Percentiles rank a stretch among this genome's conserved stretches.
These are phyloP conservation scores for Dendrobium chrysotoxum DNA, from an alignment of 106 monocot species.

Conservation along the genomic window DNA sequence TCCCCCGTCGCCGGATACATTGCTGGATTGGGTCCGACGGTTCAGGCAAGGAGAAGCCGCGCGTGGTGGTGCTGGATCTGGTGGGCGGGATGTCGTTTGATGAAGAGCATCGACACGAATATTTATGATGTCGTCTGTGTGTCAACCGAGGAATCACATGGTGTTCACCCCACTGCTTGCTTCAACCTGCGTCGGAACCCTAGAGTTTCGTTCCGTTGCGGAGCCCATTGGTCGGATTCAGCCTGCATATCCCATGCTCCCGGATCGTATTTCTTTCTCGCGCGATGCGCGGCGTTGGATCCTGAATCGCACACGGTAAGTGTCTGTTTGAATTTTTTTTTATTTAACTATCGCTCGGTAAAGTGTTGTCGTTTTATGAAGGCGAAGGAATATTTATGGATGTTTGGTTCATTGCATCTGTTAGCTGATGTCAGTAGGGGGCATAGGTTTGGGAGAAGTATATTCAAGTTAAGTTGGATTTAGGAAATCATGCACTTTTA, in stretches of 20 bases:
- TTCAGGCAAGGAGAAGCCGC: slow-evolving; percentile 45
- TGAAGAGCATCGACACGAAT: slow-evolving; percentile 79
- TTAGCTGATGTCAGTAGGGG: neutral
- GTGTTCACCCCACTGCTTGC: slow-evolving; percentile 96
- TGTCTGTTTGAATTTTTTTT: neutral
- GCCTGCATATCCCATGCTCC: slow-evolving; percentile 66
- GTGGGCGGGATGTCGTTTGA: slow-evolving; percentile 86
- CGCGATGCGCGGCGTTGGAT: slow-evolving; percentile 48
- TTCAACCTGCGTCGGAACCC: slow-evolving; percentile 96
- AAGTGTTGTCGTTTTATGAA: neutral
- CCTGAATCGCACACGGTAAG: slow-evolving; percentile 60
- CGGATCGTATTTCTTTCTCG: slow-evolving; percentile 79
- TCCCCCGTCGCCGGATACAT: neutral
- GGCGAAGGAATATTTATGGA: neutral
- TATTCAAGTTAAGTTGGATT: neutral
- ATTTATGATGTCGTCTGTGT: slow-evolving; percentile 93
- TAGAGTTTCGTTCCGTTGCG: slow-evolving; percentile 94
- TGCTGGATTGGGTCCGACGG: slow-evolving; percentile 40
- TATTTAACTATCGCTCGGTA: neutral
- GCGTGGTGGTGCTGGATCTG: slow-evolving; percentile 86
- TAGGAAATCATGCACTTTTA: neutral
- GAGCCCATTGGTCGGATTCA: slow-evolving; percentile 81
- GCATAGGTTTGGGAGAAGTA: neutral
- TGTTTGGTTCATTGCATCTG: neutral
- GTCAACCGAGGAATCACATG: slow-evolving; percentile 94